Conservation (phyloP, 1,284 basidiomycete genomes). For the Tremellales sp. region DNA sequence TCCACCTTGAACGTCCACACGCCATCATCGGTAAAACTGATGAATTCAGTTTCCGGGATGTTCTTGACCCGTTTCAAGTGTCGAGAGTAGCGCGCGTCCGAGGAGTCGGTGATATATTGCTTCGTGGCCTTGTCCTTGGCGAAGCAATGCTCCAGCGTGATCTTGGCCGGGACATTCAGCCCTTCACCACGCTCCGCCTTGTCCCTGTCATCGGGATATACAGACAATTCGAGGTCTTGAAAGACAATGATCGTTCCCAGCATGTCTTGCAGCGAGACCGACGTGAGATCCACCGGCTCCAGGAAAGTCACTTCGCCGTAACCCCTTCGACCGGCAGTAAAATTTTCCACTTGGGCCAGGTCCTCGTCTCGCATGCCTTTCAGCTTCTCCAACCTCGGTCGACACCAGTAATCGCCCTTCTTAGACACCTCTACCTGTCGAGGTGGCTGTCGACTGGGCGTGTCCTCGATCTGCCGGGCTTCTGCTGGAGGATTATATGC, state of each 20-base stretch:
- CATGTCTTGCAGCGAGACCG: constrained; percentile 71
- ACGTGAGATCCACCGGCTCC: constrained; percentile 87
- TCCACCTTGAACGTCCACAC: constrained; percentile 93
- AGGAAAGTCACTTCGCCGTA: constrained; percentile 89
- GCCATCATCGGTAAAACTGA: constrained; percentile 72
- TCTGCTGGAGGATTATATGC: too few relatives aligned
- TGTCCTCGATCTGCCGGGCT: constrained; percentile 17
- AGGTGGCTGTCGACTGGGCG: constrained; percentile 19
- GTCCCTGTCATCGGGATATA: constrained; percentile 82
- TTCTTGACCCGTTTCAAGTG: constrained; percentile 79
- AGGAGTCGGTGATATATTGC: constrained; percentile 80
- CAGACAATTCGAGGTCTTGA: constrained; percentile 84
- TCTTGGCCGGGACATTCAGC: constrained; percentile 79
- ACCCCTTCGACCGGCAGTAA: constrained; percentile 84
- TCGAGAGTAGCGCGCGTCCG: constrained; percentile 66
- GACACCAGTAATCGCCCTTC: constrained; percentile 85
- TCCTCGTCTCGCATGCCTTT: constrained; percentile 62
- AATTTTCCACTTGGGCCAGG: constrained; percentile 63
- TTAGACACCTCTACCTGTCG: constrained; percentile 49
- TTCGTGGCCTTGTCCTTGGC: constrained; percentile 86
- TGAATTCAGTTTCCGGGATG: constrained; percentile 82
- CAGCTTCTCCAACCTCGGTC: constrained; percentile 69
- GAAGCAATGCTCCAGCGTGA: constrained; percentile 81
- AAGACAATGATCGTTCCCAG: constrained; percentile 86
- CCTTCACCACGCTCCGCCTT: constrained; percentile 77